Percentiles rank a stretch among this genome's conserved stretches.
Evolutionary conservation across 768 basidiomycete species (phyloP).

Genomic region (Dioszegia crocea): DNA sequence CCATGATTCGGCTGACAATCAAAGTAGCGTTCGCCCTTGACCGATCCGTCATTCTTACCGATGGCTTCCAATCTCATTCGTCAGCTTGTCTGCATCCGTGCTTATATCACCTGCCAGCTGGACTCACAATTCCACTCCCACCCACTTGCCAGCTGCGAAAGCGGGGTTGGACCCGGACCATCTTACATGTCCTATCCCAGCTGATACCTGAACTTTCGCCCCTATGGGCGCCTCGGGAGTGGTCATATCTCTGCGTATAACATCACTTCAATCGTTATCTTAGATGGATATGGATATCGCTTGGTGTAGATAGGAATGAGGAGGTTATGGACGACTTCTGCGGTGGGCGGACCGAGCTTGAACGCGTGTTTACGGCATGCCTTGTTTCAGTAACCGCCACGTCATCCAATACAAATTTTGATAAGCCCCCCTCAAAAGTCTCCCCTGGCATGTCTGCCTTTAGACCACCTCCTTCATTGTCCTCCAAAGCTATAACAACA

Average conservation of each 20-base stretch:
- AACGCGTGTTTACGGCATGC: slow-evolving; percentile 9
- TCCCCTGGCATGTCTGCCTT: neutral
- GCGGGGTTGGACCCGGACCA: slow-evolving; percentile 73
- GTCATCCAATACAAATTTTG: neutral
- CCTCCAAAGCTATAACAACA: neutral
- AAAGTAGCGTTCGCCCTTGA: slow-evolving; percentile 77
- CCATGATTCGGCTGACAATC: slow-evolving; percentile 70
- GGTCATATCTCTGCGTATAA: slow-evolving; percentile 22
- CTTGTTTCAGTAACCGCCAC: neutral
- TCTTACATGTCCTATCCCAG: slow-evolving; percentile 77
- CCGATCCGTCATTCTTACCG: slow-evolving; percentile 94
- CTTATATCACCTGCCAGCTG: slow-evolving; percentile 26
- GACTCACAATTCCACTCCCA: slow-evolving; percentile 77
- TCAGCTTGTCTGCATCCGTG: slow-evolving; percentile 33
- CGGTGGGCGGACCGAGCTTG: neutral
- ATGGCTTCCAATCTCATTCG: slow-evolving; percentile 51
- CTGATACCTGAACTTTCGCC: slow-evolving; percentile 71
- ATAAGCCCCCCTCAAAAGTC: slow-evolving; percentile 4
- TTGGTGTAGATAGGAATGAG: no score
- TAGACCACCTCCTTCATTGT: no score
- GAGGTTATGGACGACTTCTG: no score
- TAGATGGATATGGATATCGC: no score
- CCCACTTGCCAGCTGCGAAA: slow-evolving; percentile 88
- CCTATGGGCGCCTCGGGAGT: slow-evolving; percentile 55
- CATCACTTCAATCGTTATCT: neutral